These are phyloP conservation scores for Russula earlei DNA, from an alignment of 768 basidiomycete species.

Conservation along the genomic window DNA sequence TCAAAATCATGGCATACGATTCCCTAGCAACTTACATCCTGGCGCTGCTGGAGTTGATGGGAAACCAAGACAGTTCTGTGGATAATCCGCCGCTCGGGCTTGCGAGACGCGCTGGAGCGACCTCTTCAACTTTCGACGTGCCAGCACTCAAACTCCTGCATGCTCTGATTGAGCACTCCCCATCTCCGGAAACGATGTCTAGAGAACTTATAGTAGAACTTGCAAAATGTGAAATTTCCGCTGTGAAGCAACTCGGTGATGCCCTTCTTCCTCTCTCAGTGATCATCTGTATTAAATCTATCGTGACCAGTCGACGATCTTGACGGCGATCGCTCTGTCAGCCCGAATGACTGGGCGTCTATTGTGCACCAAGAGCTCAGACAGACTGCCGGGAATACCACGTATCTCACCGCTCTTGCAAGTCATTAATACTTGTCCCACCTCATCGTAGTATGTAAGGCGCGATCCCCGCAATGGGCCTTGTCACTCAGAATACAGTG, in stretches of 20 bases:
- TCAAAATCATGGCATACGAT: neutral
- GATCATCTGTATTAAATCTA: neutral
- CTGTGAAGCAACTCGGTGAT: neutral
- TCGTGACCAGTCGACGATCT: neutral
- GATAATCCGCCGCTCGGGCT: neutral
- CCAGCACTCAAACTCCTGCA: neutral
- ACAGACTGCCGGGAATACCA: too few species aligned
- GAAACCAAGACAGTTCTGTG: too few species aligned
- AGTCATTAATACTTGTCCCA: neutral
- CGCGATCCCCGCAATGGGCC: too few species aligned
- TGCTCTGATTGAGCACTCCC: neutral
- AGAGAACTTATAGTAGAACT: neutral
- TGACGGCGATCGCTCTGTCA: neutral
- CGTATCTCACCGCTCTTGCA: neutral
- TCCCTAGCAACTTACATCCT: neutral
- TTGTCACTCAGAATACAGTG: neutral
- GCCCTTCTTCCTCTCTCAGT: too few species aligned
- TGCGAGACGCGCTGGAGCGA: neutral
- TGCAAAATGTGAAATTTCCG: neutral
- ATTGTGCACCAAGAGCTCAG: neutral
- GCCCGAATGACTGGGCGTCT: neutral
- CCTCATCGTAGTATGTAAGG: neutral
- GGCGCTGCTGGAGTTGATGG: neutral
- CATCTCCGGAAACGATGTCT: neutral
- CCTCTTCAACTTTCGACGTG: neutral